Evolutionary conservation across 2,329 filamentous ascomycete species (phyloP).

Genomic region (Fusarium redolens): DNA sequence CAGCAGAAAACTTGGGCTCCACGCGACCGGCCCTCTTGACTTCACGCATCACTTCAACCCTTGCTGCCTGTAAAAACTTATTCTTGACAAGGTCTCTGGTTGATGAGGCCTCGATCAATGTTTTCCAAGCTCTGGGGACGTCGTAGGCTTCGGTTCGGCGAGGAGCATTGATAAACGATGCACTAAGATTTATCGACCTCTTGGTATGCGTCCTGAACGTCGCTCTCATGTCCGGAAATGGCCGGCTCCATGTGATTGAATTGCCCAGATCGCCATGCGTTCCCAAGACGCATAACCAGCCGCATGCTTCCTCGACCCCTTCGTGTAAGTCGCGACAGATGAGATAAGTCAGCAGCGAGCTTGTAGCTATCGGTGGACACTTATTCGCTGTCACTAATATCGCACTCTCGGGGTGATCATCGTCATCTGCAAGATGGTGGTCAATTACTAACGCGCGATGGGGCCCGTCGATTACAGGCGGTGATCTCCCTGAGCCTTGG

Average conservation of each 20-base stretch:
- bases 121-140: conserved; percentile 70
- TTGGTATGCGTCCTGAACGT: conserved; percentile 71
- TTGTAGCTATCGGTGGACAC: conserved; percentile 73
- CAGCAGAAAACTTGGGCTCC: conserved; percentile 71
- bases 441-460: conserved; percentile 71
- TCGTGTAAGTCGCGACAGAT: conserved; percentile 69
- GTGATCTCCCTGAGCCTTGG: conserved; percentile 69
- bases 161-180: conserved; percentile 73
- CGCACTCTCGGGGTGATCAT: conserved; percentile 67
- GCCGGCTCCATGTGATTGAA: conserved; percentile 71
- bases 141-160: conserved; percentile 70
- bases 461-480: conserved; percentile 62
- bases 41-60: conserved; percentile 68
- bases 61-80: conserved; percentile 61
- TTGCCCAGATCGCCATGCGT: conserved; percentile 76
- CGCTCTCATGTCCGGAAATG: conserved; percentile 73
- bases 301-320: conserved; percentile 60
- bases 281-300: conserved; percentile 72
- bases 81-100: conserved; percentile 65
- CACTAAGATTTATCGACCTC: conserved; percentile 70
- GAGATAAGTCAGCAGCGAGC: conserved; percentile 71
- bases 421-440: conserved; percentile 67
- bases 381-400: conserved; percentile 71
- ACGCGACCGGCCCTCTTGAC: conserved; percentile 70
- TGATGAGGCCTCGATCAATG: conserved; percentile 61